Percentiles rank a stretch among this genome's conserved stretches.
Conservation (phyloP, 805 yeast genomes). For the Scheffersomyces coipomensis region DNA sequence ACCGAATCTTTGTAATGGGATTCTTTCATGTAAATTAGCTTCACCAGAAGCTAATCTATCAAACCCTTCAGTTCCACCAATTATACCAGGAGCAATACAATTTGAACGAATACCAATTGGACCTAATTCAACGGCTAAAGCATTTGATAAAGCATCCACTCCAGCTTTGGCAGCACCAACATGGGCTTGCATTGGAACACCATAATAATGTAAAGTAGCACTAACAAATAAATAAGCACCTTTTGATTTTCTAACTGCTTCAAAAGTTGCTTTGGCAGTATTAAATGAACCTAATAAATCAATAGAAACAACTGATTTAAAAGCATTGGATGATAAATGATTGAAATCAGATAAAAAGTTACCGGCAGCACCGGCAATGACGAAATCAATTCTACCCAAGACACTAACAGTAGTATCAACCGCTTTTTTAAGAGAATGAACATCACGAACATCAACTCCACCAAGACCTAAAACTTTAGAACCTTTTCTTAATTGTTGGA, state of each 20-base stretch:
- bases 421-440: slow-evolving; percentile 58
- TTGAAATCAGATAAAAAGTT: slow-evolving; percentile 82
- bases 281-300: slow-evolving; percentile 88
- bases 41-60: slow-evolving; percentile 51
- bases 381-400: slow-evolving; percentile 80
- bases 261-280: slow-evolving; percentile 79
- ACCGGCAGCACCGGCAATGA: slow-evolving; percentile 96
- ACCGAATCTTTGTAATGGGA: slow-evolving; percentile 72
- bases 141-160: slow-evolving; percentile 80
- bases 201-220: slow-evolving; percentile 87
- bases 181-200: slow-evolving; percentile 85
- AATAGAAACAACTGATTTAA: slow-evolving; percentile 81
- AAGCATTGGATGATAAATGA: slow-evolving; percentile 79
- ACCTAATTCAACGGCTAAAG: slow-evolving; percentile 87
- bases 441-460: slow-evolving; percentile 75
- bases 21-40: slow-evolving; percentile 36
- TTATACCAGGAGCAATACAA: slow-evolving; percentile 90
- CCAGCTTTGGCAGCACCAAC: slow-evolving; percentile 97
- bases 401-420: slow-evolving; percentile 61
- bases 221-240: slow-evolving; percentile 79
- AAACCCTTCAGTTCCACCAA: slow-evolving; percentile 84
- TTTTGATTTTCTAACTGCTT: slow-evolving; percentile 59
- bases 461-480: slow-evolving; percentile 71
- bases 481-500: slow-evolving; percentile 54
- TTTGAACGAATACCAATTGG: slow-evolving; percentile 84